phyloP scores from a whole-genome alignment of 2,329 filamentous ascomycete genomes.

The Apiospora malaysiana region DNA sequence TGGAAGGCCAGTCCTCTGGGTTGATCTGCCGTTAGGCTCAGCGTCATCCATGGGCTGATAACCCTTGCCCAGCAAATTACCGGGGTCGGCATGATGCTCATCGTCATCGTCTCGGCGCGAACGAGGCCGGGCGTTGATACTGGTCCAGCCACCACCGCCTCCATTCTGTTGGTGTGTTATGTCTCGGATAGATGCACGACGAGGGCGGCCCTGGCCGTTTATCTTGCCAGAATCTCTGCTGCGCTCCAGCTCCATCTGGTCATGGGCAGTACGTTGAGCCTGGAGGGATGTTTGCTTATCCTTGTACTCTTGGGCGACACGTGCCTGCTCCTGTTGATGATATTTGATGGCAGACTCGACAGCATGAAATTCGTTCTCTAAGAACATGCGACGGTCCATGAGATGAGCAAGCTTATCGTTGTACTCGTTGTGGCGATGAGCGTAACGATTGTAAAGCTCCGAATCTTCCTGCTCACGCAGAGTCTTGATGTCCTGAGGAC shows the following conservation, averaged over 20 bases:
- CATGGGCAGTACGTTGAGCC: constrained; percentile 27
- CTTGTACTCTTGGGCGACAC: constrained; percentile 34
- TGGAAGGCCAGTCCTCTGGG: constrained; percentile 23
- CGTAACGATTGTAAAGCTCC: constrained; percentile 10
- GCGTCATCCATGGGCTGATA: constrained; percentile 40
- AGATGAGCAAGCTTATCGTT: constrained; percentile 9
- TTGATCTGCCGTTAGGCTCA: constrained; percentile 28
- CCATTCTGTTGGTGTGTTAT: constrained; percentile 7
- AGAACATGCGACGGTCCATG: constrained; percentile 29
- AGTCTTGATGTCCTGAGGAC: not conserved
- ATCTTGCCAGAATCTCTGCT: constrained; percentile 10
- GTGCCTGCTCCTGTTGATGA: constrained; percentile 35
- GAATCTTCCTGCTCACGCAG: constrained; percentile 10
- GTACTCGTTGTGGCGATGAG: constrained; percentile 2
- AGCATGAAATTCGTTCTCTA: constrained; percentile 33
- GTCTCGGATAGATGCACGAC: constrained; percentile 10
- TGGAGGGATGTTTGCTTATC: constrained; percentile 24
- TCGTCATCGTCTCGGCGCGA: constrained; percentile 36
- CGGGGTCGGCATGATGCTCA: constrained; percentile 36
- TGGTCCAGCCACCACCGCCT: constrained; percentile 37
- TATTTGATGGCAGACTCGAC: constrained; percentile 30
- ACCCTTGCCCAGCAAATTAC: constrained; percentile 39
- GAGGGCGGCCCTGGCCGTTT: not conserved
- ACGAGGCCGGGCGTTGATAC: constrained; percentile 38
- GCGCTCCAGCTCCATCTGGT: constrained; percentile 12